A percentile compares a stretch with the other conserved stretches of the same genome.
Conservation (phyloP, 1,284 basidiomycete species). For the Trichosporon coremiiforme region DNA sequence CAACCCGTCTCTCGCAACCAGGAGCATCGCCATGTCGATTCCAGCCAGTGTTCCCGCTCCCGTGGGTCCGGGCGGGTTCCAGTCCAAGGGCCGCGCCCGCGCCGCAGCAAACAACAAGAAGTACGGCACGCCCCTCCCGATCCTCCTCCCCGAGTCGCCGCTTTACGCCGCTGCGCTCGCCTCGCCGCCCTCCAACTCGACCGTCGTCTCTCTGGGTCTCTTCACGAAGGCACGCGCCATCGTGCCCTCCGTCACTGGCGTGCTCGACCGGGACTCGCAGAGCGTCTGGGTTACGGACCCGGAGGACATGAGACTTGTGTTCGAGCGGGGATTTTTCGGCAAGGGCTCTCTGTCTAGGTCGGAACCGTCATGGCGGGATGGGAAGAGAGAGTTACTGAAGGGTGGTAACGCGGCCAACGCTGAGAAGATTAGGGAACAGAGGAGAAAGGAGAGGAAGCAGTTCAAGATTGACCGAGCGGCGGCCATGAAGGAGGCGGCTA, state of each 20-base stretch:
- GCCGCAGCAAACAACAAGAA: slow-evolving; percentile 38
- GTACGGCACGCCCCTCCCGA: slow-evolving; percentile 54
- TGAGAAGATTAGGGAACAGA: slow-evolving; percentile 82
- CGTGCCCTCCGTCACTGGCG: slow-evolving; percentile 55
- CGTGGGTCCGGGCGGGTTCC: slow-evolving; percentile 21
- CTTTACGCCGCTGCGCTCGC: slow-evolving; percentile 31
- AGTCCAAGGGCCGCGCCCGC: slow-evolving; percentile 28
- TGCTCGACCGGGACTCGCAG: slow-evolving; percentile 70
- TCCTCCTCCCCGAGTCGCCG: slow-evolving; percentile 46
- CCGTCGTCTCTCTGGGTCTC: slow-evolving; percentile 18
- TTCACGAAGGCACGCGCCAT: not conserved
- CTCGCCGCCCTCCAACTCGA: slow-evolving; percentile 3
- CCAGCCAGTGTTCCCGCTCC: slow-evolving; percentile 23
- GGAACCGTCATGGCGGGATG: slow-evolving; percentile 87
- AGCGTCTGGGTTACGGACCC: slow-evolving; percentile 76
- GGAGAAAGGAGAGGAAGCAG: slow-evolving; percentile 79
- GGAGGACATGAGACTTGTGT: slow-evolving; percentile 69
- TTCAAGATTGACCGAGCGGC: slow-evolving; percentile 80
- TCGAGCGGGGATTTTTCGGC: slow-evolving; percentile 93
- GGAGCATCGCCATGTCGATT: slow-evolving; percentile 39
- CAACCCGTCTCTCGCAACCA: not conserved
- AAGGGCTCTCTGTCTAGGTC: slow-evolving; percentile 91
- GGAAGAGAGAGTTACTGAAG: slow-evolving; percentile 68
- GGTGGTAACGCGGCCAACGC: slow-evolving; percentile 44
- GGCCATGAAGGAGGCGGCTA: slow-evolving; percentile 55